A percentile compares a stretch with the other conserved stretches of the same genome.
phyloP scores from a whole-genome alignment of 257 asterid species.

The Echites panduratus region DNA sequence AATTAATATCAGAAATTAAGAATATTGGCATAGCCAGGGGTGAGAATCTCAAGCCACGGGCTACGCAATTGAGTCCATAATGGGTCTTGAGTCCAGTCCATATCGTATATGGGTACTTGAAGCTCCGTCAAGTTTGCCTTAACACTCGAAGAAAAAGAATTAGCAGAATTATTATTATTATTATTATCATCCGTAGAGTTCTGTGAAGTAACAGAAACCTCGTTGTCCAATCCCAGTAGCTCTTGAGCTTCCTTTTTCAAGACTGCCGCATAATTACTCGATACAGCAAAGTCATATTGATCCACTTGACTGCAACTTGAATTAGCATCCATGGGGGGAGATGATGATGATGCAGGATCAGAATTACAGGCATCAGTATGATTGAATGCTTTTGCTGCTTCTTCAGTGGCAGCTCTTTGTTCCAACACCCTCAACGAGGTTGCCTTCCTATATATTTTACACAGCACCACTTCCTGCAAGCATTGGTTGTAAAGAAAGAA shows the following conservation, averaged over 20 bases:
- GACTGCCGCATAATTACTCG: background rate
- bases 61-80: slow-evolving; percentile 53
- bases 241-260: slow-evolving; percentile 17
- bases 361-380: background rate
- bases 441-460: slow-evolving; percentile 65
- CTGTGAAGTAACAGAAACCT: background rate
- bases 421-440: slow-evolving; percentile 59
- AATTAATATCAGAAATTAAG: slow-evolving; percentile 13
- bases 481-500: background rate
- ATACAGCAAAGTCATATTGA: background rate
- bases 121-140: slow-evolving; percentile 31
- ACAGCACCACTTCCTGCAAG: slow-evolving; percentile 54
- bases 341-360: background rate
- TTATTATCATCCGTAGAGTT: slow-evolving; percentile 8
- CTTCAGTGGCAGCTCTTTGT: slow-evolving; percentile 60
- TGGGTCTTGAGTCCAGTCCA: slow-evolving; percentile 61
- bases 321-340: slow-evolving; percentile 21
- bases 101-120: slow-evolving; percentile 38
- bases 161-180: background rate
- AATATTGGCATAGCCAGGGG: slow-evolving; percentile 23
- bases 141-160: slow-evolving; percentile 9
- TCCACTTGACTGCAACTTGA: slow-evolving; percentile 12
- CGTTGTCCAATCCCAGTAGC: slow-evolving; percentile 5
- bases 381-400: slow-evolving; percentile 7
- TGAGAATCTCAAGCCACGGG: slow-evolving; percentile 54